Evolutionary conservation across 2,329 filamentous ascomycete species (phyloP).

Genomic region (Pleoardoris graminearum): DNA sequence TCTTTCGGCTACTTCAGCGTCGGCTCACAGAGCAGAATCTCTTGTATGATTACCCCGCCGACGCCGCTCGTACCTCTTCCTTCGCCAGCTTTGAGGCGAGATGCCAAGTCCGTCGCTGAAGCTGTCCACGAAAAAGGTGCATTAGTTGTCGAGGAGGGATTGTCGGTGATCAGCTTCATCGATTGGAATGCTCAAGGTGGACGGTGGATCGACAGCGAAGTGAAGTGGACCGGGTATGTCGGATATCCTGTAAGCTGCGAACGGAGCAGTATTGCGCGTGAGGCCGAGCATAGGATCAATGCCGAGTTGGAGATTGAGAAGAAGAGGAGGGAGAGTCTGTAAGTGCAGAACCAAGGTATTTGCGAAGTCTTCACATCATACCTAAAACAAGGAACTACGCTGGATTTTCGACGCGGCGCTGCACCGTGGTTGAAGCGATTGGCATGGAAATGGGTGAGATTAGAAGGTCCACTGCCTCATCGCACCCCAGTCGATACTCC

Average conservation of each 20-base stretch:
- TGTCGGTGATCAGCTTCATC: not conserved
- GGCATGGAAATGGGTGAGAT: too few relatives aligned
- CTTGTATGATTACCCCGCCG: not conserved
- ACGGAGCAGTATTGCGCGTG: conserved; percentile 17
- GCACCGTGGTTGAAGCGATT: too few relatives aligned
- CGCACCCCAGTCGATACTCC: conserved; percentile 17
- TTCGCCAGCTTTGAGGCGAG: too few relatives aligned
- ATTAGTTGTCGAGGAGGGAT: not conserved
- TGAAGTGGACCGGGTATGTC: conserved; percentile 15
- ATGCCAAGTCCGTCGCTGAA: not conserved
- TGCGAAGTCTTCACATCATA: not conserved
- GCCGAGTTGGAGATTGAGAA: not conserved
- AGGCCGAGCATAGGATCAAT: not conserved
- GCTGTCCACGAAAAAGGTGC: not conserved
- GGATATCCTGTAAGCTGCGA: conserved; percentile 20
- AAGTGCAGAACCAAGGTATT: not conserved
- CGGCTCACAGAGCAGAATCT: not conserved
- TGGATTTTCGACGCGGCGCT: too few relatives aligned
- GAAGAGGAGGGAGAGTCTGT: not conserved
- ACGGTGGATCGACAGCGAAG: conserved; percentile 1
- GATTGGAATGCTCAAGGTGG: not conserved
- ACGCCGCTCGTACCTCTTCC: not conserved
- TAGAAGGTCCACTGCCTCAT: conserved; percentile 32
- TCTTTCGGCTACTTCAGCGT: not conserved
- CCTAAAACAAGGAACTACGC: too few relatives aligned